Conservation (phyloP, 768 basidiomycete species). For the Leccinum truebloodii region DNA sequence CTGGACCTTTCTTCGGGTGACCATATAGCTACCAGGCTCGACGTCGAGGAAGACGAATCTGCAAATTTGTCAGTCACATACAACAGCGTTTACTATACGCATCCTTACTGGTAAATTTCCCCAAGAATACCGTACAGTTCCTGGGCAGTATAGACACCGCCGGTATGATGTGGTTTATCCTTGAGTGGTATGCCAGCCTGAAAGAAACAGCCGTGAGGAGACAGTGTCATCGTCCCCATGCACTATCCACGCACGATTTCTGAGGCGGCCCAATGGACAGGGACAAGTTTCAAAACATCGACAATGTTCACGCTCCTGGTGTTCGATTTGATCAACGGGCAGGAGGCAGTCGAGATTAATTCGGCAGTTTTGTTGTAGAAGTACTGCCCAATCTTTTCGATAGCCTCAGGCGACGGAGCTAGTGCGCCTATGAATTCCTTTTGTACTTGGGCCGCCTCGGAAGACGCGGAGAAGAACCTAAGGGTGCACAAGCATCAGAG, state of each 20-base stretch:
- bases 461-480: slow-evolving; percentile 62
- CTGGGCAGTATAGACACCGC: slow-evolving; percentile 60
- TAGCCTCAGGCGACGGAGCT: slow-evolving; percentile 45
- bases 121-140: slow-evolving; percentile 65
- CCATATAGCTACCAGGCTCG: slow-evolving; percentile 59
- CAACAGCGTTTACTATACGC: not conserved
- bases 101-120: slow-evolving; percentile 65
- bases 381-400: slow-evolving; percentile 54
- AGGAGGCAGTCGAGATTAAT: slow-evolving; percentile 56
- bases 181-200: slow-evolving; percentile 78
- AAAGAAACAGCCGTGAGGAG: slow-evolving; percentile 2
- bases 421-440: slow-evolving; percentile 55
- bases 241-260: slow-evolving; percentile 57
- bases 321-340: slow-evolving; percentile 54
- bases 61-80: not conserved
- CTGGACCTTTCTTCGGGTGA: slow-evolving; percentile 51
- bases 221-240: not conserved
- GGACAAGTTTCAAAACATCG: slow-evolving; percentile 63
- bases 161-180: slow-evolving; percentile 44
- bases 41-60: slow-evolving; percentile 80
- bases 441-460: slow-evolving; percentile 37
- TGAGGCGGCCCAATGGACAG: slow-evolving; percentile 67
- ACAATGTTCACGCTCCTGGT: slow-evolving; percentile 63
- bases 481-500: not conserved
- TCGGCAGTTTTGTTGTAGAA: slow-evolving; percentile 67